These are phyloP conservation scores for Globisporangium ultimum DNA, from an alignment of 352 stramenopile genomes.

Conservation along the genomic window DNA sequence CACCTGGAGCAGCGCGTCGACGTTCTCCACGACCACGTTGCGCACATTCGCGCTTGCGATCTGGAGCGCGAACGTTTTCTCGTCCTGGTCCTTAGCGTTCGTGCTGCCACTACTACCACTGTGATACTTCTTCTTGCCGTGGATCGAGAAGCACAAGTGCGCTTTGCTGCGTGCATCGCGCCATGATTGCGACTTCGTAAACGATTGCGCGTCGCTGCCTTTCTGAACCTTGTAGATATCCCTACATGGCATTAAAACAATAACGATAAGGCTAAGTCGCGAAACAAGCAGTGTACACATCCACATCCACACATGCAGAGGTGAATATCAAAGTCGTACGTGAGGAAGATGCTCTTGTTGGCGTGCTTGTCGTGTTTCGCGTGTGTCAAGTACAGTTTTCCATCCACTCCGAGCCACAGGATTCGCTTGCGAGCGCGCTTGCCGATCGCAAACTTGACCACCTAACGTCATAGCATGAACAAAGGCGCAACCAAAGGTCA, in stretches of 20 bases:
- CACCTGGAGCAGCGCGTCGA: constrained; percentile 33
- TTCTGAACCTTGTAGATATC: constrained; percentile 44
- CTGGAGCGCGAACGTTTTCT: constrained; percentile 47
- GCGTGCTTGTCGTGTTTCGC: constrained; percentile 43
- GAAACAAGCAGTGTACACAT: neutral
- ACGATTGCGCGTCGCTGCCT: constrained; percentile 36
- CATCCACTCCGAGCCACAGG: constrained; percentile 44
- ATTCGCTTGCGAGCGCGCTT: constrained; percentile 45
- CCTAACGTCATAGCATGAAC: constrained; percentile 4
- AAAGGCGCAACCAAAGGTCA: neutral
- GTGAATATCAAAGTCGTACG: constrained; percentile 19
- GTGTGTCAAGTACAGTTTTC: constrained; percentile 34
- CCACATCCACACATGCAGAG: neutral
- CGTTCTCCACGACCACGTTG: constrained; percentile 47
- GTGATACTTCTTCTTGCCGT: constrained; percentile 16
- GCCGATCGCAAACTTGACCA: constrained; percentile 44
- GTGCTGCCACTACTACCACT: neutral
- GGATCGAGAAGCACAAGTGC: constrained; percentile 47
- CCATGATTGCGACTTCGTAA: constrained; percentile 51
- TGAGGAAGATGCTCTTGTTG: constrained; percentile 37
- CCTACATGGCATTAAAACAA: constrained; percentile 11
- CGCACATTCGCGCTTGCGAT: constrained; percentile 38
- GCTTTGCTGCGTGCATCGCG: constrained; percentile 39
- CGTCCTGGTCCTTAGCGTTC: constrained; percentile 17
- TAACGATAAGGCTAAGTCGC: neutral